These are phyloP conservation scores for Rhizophagus prolifer DNA, from an alignment of 192 early-diverging fungal genomes.

Conservation along the genomic window DNA sequence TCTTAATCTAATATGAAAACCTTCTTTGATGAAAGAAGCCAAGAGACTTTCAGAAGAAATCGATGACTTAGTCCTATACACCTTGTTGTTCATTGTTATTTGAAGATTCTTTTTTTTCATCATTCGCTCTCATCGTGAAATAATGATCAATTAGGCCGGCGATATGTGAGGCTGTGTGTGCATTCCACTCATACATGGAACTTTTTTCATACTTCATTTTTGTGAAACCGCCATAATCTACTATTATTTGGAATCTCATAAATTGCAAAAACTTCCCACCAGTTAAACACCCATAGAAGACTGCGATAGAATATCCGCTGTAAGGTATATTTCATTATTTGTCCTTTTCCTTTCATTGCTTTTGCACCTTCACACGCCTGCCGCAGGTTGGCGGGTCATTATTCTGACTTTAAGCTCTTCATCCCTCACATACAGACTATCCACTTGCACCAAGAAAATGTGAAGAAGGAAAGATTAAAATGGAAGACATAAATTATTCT, in stretches of 20 bases:
- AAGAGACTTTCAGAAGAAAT: too few species aligned
- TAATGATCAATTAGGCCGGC: background rate
- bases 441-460: too few species aligned
- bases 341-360: conserved; percentile 1
- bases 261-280: background rate
- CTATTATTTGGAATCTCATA: background rate
- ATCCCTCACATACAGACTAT: too few species aligned
- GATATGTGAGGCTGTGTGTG: background rate
- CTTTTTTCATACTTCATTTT: conserved; percentile 2
- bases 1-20: conserved; percentile 7
- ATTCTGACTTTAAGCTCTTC: too few species aligned
- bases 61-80: too few species aligned
- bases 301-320: conserved; percentile 4
- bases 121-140: background rate
- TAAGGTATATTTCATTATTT: conserved; percentile 7
- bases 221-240: background rate
- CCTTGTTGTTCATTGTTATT: background rate
- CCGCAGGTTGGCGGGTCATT: too few species aligned
- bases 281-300: background rate
- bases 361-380: background rate
- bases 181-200: background rate
- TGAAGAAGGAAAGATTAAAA: too few species aligned
- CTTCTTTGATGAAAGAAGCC: too few species aligned
- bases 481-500: conserved; percentile 13
- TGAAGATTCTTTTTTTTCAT: conserved; percentile 2